Base-by-base conservation (phyloP, 805 yeast species). In the Candida morakotiae region DNA sequence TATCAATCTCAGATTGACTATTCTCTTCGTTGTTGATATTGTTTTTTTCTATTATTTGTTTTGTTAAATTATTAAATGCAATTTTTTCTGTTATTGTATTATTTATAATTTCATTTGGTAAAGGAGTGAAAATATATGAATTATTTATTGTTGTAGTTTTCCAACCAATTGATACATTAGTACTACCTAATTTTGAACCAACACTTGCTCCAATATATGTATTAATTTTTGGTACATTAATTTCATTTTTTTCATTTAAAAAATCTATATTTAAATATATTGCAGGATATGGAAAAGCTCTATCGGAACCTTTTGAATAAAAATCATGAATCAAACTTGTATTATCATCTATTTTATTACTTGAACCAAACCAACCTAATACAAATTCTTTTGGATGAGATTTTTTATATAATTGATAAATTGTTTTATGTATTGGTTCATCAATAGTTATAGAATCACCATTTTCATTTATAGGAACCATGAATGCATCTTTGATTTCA, bases 321-420 rank as follows among this genome's bases (percentile, higher is more conserved):
- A 85, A 82, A 52, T 82, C 91, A 57, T 87, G 95, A 52, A 87
- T 79, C 46, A 85, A 71, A 8, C 86, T 86, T 10, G 88, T 77
- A 57, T 82, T 75, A 38, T 77, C 71, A 62, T 84, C 89, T 45
- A 86, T 73, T 46, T 67, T 69, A 33, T 69, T 64, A 13, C 83
- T 67, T 28, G 75, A 67, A 35, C 82, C 80, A 58, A 84, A 87
- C 96, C 96, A 87, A 39, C 96, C 96, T 33, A 87, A 71, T 38
- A 87, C 82, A 35, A 73, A 71, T 46, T 81, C 83, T 55, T 83
- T 83, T 40, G 93, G 91, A 61, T 81, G 82, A 23, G 91, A 79
- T 55, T 77, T 78, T 65, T 81, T 83, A 63, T 83, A 77, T 53
- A 87, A 65, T 49, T 78, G 80, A 62, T 69, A 83, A 60, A 84